Percentiles rank a stretch among this genome's conserved stretches.
These are phyloP conservation scores for Fusarium albosuccineum DNA, from an alignment of 2,329 filamentous ascomycete genomes.

Conservation along the genomic window DNA sequence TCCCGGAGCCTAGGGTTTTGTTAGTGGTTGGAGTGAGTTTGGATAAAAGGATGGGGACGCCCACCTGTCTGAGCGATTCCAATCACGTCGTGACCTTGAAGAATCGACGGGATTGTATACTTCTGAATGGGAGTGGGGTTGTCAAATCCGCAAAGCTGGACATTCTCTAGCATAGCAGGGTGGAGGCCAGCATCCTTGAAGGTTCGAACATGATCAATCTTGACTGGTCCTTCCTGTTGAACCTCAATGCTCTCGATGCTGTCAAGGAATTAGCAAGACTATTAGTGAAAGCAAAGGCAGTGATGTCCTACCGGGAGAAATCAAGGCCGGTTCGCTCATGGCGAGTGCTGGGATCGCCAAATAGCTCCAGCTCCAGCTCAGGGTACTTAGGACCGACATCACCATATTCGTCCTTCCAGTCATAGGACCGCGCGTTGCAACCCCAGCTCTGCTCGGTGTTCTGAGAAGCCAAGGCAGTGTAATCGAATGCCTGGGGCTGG, in stretches of 20 bases:
- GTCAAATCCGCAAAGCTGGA: constrained; percentile 77
- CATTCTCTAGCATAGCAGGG: constrained; percentile 83
- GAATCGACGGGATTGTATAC: constrained; percentile 84
- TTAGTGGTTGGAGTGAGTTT: constrained; percentile 12
- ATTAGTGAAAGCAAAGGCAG: constrained; percentile 21
- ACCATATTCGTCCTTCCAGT: constrained; percentile 87
- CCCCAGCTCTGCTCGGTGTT: constrained; percentile 57
- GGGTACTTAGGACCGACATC: constrained; percentile 82
- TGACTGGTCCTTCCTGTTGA: constrained; percentile 66
- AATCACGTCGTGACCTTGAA: constrained; percentile 83
- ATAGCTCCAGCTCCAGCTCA: constrained; percentile 82
- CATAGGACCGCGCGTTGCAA: constrained; percentile 75
- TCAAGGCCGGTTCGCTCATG: constrained; percentile 67
- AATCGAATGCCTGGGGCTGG: constrained; percentile 61
- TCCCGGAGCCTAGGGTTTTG: constrained; percentile 80
- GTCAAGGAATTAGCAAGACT: constrained; percentile 40
- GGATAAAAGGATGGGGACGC: constrained; percentile 42
- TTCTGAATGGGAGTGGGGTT: constrained; percentile 88
- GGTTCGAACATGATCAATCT: constrained; percentile 63
- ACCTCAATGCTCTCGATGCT: constrained; percentile 70
- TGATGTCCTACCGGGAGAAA: constrained; percentile 68
- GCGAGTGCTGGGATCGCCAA: constrained; percentile 69
- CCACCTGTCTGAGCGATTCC: constrained; percentile 93
- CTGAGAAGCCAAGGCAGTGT: constrained; percentile 50
- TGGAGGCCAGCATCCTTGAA: constrained; percentile 88